Percentiles rank a stretch among this genome's conserved stretches.
phyloP scores from a whole-genome alignment of 2,329 filamentous ascomycete species.

The Fusarium newnesense region DNA sequence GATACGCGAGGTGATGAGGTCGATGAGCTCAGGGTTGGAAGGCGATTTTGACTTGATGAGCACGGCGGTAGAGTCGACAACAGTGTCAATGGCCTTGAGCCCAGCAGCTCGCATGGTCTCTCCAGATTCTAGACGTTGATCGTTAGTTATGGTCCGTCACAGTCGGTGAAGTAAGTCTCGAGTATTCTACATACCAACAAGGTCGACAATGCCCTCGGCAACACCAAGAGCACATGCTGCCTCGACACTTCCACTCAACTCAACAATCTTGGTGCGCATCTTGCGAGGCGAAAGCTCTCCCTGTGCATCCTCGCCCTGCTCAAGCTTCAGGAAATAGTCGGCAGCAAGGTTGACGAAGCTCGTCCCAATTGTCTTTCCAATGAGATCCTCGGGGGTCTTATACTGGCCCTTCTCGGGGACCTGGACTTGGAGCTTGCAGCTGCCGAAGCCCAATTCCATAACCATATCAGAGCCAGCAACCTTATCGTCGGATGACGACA shows the following conservation, averaged over 20 bases:
- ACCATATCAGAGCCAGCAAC: slow-evolving; percentile 81
- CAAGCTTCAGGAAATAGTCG: slow-evolving; percentile 85
- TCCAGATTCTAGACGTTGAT: slow-evolving; percentile 77
- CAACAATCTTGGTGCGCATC: slow-evolving; percentile 88
- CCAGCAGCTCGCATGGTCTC: slow-evolving; percentile 98
- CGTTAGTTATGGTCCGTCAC: slow-evolving; percentile 22
- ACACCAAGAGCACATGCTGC: slow-evolving; percentile 95
- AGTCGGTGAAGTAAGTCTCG: neutral
- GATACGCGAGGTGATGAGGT: slow-evolving; percentile 87
- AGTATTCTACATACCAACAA: slow-evolving; percentile 79
- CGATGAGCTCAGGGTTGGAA: slow-evolving; percentile 81
- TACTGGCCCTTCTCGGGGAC: slow-evolving; percentile 87
- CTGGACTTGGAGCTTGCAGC: slow-evolving; percentile 95
- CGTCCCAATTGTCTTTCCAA: slow-evolving; percentile 94
- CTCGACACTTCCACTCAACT: slow-evolving; percentile 95
- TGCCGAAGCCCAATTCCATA: slow-evolving; percentile 89
- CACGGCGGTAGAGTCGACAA: slow-evolving; percentile 86
- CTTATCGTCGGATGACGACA: slow-evolving; percentile 49
- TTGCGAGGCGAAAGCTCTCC: slow-evolving; percentile 55
- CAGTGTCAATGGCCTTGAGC: slow-evolving; percentile 92
- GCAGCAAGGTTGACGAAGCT: slow-evolving; percentile 90
- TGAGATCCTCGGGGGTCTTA: slow-evolving; percentile 75
- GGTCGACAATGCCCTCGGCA: slow-evolving; percentile 95
- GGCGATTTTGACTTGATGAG: slow-evolving; percentile 91
- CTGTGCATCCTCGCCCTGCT: slow-evolving; percentile 62